phyloP scores from a whole-genome alignment of 495 filamentous ascomycete species.

The Neurospora sp. region DNA sequence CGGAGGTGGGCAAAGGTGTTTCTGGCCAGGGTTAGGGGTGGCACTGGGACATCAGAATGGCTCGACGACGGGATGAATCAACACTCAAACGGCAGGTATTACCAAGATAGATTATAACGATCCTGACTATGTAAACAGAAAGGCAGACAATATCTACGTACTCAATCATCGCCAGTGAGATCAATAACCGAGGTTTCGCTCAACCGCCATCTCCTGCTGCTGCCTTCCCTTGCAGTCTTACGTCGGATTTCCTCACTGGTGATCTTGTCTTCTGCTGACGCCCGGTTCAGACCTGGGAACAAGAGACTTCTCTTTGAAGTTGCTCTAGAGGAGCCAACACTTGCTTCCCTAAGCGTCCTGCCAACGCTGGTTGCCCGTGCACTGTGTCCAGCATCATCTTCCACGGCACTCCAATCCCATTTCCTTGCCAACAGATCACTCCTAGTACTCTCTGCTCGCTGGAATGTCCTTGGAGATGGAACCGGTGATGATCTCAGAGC shows the following conservation, averaged over 20 bases:
- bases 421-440: background rate
- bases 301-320: background rate
- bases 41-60: background rate
- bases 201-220: constrained; percentile 17
- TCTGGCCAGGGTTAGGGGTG: background rate
- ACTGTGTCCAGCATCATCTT: background rate
- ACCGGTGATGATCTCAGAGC: constrained; percentile 4
- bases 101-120: background rate
- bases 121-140: background rate
- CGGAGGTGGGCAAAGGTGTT: background rate
- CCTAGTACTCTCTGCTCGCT: background rate
- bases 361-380: background rate
- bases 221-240: background rate
- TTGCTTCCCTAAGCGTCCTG: background rate
- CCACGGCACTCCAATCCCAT: background rate
- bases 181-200: constrained; percentile 32
- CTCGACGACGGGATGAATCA: background rate
- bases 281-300: constrained; percentile 1
- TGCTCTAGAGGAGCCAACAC: background rate
- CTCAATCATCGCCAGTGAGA: constrained; percentile 28
- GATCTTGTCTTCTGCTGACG: constrained; percentile 12
- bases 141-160: background rate
- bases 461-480: background rate
- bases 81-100: background rate
- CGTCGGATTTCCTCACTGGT: background rate